These are phyloP conservation scores for Trypanosoma theileri DNA, from an alignment of 208 protist genomes.

Conservation along the genomic window DNA sequence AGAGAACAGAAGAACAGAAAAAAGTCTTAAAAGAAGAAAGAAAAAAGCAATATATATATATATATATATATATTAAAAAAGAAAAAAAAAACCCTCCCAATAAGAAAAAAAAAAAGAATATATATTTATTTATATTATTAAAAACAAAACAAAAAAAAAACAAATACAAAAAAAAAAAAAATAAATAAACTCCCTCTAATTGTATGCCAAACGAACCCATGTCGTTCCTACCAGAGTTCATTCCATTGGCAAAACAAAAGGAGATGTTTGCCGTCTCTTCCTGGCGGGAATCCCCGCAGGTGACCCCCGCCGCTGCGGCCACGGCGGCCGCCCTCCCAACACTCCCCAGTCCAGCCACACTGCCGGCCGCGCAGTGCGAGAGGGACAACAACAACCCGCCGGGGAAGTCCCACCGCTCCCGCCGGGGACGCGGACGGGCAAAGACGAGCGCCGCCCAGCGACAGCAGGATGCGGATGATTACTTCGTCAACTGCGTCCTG, in stretches of 20 bases:
- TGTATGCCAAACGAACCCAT: slow-evolving; percentile 19
- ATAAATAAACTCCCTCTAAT: slow-evolving; percentile 13
- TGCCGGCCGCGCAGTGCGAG: slow-evolving; percentile 19
- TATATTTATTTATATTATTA: no score
- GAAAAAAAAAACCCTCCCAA: slow-evolving; percentile 1
- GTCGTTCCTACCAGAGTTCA: slow-evolving; percentile 69
- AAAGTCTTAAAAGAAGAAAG: no score
- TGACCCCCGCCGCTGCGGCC: background rate
- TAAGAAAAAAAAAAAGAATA: no score
- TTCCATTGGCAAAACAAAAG: slow-evolving; percentile 71
- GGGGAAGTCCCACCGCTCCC: slow-evolving; percentile 18
- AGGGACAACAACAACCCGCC: slow-evolving; percentile 2
- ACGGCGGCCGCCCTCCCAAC: background rate
- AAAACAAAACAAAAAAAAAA: background rate
- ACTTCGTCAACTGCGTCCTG: slow-evolving; percentile 60
- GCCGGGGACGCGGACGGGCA: slow-evolving; percentile 21
- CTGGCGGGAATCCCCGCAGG: slow-evolving; percentile 64
- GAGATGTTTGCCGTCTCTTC: slow-evolving; percentile 70
- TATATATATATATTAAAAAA: no score
- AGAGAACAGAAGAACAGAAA: no score
- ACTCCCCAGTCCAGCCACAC: slow-evolving; percentile 12
- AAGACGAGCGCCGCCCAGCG: slow-evolving; percentile 22
- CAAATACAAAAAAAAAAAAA: slow-evolving; percentile 4
- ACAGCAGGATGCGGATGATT: slow-evolving; percentile 60
- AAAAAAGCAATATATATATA: no score